phyloP scores from a whole-genome alignment of 106 monocot genomes.

The Ottelia alismoides region DNA sequence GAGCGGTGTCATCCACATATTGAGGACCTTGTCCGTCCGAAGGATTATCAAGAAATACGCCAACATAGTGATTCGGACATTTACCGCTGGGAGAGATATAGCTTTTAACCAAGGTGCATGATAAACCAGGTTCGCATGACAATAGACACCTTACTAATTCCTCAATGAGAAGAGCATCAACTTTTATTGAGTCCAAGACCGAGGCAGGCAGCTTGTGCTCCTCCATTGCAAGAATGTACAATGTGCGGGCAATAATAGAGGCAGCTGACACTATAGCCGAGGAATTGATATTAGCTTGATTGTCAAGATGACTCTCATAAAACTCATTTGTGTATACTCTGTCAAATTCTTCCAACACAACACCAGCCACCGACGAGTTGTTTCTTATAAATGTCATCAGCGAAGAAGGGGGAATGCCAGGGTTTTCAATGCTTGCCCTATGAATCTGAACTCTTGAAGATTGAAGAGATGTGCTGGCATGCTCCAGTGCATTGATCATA shows the following conservation, averaged over 20 bases:
- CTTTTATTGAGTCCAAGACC: conserved; percentile 49
- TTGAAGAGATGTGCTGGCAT: conserved; percentile 2
- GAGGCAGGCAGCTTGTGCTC: conserved; percentile 18
- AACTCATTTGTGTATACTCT: conserved; percentile 56
- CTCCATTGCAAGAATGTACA: conserved; percentile 54
- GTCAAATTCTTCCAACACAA: conserved; percentile 87
- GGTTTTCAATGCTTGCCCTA: conserved; percentile 3
- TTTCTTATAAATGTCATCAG: too few relatives aligned
- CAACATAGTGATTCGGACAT: conserved; percentile 81
- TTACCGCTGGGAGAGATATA: conserved; percentile 40
- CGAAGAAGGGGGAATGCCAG: conserved; percentile 13
- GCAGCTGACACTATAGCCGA: conserved; percentile 66
- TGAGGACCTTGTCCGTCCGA: conserved; percentile 30
- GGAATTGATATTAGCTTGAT: conserved; percentile 69
- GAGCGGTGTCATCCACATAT: conserved; percentile 72
- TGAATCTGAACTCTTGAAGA: conserved; percentile 5
- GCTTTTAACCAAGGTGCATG: conserved; percentile 43
- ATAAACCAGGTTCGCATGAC: conserved; percentile 61
- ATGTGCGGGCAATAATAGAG: conserved; percentile 49
- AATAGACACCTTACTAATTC: conserved; percentile 61
- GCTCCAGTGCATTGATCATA: too few relatives aligned
- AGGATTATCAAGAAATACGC: conserved; percentile 55
- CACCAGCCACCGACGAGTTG: conserved; percentile 51
- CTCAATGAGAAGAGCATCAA: conserved; percentile 59
- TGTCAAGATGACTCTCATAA: conserved; percentile 66